Conservation (phyloP, 1,139 yeast genomes). For the Meyerozyma athensensis region DNA sequence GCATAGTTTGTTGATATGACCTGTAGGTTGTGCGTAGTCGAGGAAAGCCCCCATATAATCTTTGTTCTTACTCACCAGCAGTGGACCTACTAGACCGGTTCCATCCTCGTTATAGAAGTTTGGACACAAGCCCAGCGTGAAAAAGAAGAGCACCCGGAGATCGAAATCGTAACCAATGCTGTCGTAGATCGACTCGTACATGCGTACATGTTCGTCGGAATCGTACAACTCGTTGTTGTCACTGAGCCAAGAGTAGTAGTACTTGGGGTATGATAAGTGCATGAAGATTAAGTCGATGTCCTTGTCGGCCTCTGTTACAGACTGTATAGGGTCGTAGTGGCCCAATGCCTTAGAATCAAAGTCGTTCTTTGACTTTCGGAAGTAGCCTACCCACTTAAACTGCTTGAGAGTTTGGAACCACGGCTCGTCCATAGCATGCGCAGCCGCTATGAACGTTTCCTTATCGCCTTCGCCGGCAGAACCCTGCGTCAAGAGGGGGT, state of each 20-base stretch:
- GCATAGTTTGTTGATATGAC: neutral
- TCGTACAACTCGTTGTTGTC: constrained; percentile 30
- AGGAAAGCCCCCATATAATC: constrained; percentile 3
- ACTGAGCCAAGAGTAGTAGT: constrained; percentile 46
- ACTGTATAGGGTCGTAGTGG: constrained; percentile 51
- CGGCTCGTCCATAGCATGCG: constrained; percentile 43
- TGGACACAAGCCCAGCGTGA: constrained; percentile 18
- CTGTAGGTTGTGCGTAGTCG: neutral
- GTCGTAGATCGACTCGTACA: constrained; percentile 38
- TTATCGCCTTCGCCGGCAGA: constrained; percentile 73
- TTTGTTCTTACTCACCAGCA: neutral
- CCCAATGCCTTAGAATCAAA: constrained; percentile 56
- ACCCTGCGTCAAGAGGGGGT: constrained; percentile 61
- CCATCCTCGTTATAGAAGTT: constrained; percentile 16
- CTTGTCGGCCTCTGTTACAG: constrained; percentile 15
- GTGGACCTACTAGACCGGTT: constrained; percentile 5
- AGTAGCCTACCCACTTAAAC: constrained; percentile 52
- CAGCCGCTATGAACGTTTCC: constrained; percentile 65
- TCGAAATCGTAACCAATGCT: constrained; percentile 53
- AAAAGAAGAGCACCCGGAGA: constrained; percentile 33
- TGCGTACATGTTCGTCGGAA: constrained; percentile 33
- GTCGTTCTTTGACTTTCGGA: constrained; percentile 25
- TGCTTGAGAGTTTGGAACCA: constrained; percentile 51
- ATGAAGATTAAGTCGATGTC: constrained; percentile 38
- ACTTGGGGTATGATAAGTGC: constrained; percentile 67